phyloP scores from a whole-genome alignment of 306 rosid genomes.

The Castanea crenata region DNA sequence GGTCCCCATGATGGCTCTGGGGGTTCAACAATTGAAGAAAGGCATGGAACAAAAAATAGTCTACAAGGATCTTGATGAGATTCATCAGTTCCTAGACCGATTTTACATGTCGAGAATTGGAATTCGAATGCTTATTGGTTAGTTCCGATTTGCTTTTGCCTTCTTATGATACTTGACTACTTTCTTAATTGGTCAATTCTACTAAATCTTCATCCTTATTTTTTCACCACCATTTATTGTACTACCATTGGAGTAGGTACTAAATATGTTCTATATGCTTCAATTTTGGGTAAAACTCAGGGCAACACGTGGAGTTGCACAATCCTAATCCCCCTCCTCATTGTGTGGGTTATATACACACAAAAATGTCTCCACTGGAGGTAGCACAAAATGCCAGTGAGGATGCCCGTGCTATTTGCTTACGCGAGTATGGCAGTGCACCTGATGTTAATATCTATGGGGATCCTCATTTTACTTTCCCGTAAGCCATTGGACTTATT shows the following conservation, averaged over 20 bases:
- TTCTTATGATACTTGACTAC: slow-evolving; percentile 6
- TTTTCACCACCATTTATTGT: neutral
- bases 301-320: slow-evolving; percentile 98
- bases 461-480: slow-evolving; percentile 83
- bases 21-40: slow-evolving; percentile 94
- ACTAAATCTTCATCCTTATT: neutral
- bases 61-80: slow-evolving; percentile 64
- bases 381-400: slow-evolving; percentile 75
- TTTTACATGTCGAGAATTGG: slow-evolving; percentile 99
- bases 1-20: slow-evolving; percentile 95
- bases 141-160: slow-evolving; percentile 18
- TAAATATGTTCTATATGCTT: slow-evolving; percentile 7
- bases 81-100: slow-evolving; percentile 89
- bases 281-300: slow-evolving; percentile 44
- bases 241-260: neutral
- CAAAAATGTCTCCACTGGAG: slow-evolving; percentile 85
- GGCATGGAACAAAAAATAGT: slow-evolving; percentile 46
- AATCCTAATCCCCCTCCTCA: slow-evolving; percentile 84
- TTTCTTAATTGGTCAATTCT: slow-evolving; percentile 5
- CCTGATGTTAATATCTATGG: slow-evolving; percentile 76
- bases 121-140: slow-evolving; percentile 96
- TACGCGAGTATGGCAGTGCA: slow-evolving; percentile 82
- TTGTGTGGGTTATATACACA: slow-evolving; percentile 82
- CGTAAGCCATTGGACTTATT: slow-evolving; percentile 53
- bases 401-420: slow-evolving; percentile 84